A percentile compares a stretch with the other conserved stretches of the same genome.
Conservation (phyloP, 73 alveolate species). For the Paramecium caudatum region DNA sequence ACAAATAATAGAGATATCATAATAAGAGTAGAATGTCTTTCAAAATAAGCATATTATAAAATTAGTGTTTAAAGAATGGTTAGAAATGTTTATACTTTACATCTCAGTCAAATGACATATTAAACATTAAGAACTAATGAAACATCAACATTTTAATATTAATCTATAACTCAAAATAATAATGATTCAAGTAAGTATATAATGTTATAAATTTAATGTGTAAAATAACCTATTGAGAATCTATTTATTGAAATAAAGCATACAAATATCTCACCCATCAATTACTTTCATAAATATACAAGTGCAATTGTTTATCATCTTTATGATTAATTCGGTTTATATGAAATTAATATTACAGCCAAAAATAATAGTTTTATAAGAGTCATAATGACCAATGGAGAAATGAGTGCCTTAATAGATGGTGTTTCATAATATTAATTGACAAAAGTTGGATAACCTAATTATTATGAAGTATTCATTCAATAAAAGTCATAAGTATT, state of each 20-base stretch:
- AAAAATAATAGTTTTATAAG: background rate
- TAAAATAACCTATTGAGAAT: background rate
- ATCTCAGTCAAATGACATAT: background rate
- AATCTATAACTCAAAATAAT: background rate
- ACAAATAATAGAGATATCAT: background rate
- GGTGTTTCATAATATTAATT: background rate
- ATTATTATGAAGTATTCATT: slow-evolving; percentile 5
- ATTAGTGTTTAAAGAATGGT: background rate
- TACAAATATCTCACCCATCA: background rate
- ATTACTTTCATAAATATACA: background rate
- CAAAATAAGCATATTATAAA: background rate
- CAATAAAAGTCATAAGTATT: background rate
- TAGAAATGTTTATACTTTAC: background rate
- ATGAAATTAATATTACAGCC: background rate
- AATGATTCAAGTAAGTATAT: background rate
- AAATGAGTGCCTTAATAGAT: slow-evolving; percentile 16
- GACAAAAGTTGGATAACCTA: slow-evolving; percentile 2
- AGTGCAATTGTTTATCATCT: slow-evolving; percentile 11
- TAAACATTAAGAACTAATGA: background rate
- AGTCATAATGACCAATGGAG: background rate
- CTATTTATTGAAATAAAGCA: background rate
- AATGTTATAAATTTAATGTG: background rate
- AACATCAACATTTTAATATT: background rate
- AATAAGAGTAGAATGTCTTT: background rate
- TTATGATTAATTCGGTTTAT: background rate